phyloP scores from a whole-genome alignment of 306 rosid genomes.

The Datisca glomerata region DNA sequence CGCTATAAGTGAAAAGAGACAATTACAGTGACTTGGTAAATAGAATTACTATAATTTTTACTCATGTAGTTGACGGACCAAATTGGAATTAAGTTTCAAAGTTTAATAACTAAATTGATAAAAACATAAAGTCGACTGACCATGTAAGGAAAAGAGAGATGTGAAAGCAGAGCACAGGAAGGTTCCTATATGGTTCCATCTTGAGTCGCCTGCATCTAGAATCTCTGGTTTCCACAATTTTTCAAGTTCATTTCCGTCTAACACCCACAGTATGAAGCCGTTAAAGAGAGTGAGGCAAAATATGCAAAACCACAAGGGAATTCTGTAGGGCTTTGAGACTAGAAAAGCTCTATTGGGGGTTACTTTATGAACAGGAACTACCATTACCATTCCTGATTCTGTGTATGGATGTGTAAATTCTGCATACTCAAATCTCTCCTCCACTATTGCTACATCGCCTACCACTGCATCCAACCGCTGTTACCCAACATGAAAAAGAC shows the following conservation, averaged over 20 bases:
- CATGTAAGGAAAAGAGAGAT: constrained; percentile 22
- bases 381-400: constrained; percentile 30
- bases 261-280: constrained; percentile 32
- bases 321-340: constrained; percentile 31
- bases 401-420: constrained; percentile 31
- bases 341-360: constrained; percentile 15
- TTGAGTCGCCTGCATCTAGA: too few species aligned
- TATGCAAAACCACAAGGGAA: constrained; percentile 24
- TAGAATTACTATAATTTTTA: too few species aligned
- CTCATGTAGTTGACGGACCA: too few species aligned
- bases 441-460: constrained; percentile 27
- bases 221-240: too few species aligned
- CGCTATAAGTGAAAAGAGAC: too few species aligned
- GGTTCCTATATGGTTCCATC: constrained; percentile 20
- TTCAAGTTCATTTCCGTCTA: constrained; percentile 22
- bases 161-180: constrained; percentile 24
- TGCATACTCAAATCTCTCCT: constrained; percentile 13
- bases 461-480: constrained; percentile 30
- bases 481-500: too few species aligned
- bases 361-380: constrained; percentile 17
- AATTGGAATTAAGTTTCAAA: too few species aligned
- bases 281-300: constrained; percentile 19
- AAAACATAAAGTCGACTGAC: too few species aligned
- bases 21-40: too few species aligned
- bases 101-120: too few species aligned